These are phyloP conservation scores for Backusella psychrophila DNA, from an alignment of 192 early-diverging fungal species.

Conservation along the genomic window DNA sequence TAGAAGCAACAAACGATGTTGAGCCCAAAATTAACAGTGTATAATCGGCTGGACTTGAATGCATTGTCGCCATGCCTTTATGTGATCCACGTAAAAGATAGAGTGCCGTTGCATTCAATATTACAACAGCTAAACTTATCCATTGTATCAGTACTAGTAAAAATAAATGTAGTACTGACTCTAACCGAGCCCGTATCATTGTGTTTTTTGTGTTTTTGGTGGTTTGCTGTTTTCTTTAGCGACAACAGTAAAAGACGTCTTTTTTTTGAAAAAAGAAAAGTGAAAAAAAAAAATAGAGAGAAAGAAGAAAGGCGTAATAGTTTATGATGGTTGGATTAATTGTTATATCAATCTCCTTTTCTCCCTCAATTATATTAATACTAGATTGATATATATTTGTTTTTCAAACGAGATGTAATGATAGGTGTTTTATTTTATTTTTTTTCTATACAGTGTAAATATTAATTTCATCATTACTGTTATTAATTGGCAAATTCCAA, in stretches of 20 bases:
- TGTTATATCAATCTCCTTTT: background rate
- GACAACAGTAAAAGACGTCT: background rate
- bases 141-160: constrained; percentile 13
- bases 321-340: background rate
- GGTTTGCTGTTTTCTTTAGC: background rate
- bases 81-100: background rate
- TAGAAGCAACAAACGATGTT: background rate
- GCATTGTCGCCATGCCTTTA: background rate
- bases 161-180: constrained; percentile 9
- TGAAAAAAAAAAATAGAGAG: background rate
- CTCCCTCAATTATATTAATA: constrained; percentile 3
- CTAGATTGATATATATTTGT: constrained; percentile 3
- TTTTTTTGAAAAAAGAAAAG: background rate
- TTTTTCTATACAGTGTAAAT: background rate
- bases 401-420: background rate
- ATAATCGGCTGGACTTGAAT: constrained; percentile 13
- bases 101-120: constrained; percentile 11
- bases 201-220: background rate
- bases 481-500: constrained; percentile 4
- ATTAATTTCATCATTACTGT: background rate
- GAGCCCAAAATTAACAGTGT: constrained; percentile 4
- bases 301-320: background rate
- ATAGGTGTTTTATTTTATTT: background rate
- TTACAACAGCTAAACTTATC: constrained; percentile 14
- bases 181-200: constrained; percentile 12